Evolutionary conservation across 2,329 filamentous ascomycete species (phyloP).

Genomic region (Stemphylium beticola): DNA sequence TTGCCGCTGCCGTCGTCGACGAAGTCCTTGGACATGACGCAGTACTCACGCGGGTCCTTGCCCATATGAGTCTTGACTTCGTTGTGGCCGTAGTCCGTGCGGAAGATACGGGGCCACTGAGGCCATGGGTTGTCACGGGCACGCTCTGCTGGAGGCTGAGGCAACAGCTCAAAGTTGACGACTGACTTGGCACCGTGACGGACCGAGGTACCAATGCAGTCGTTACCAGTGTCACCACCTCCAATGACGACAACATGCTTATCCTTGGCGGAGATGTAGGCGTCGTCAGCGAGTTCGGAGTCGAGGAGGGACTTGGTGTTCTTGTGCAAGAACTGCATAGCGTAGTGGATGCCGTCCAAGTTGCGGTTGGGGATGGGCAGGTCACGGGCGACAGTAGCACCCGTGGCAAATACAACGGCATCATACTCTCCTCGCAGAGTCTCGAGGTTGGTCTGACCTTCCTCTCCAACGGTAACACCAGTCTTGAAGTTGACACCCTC

Average conservation of each 20-base stretch:
- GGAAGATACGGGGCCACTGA: constrained; percentile 97
- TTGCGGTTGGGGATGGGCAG: constrained; percentile 88
- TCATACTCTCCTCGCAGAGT: constrained; percentile 77
- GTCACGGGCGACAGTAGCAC: constrained; percentile 91
- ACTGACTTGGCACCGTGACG: constrained; percentile 95
- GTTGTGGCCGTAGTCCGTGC: constrained; percentile 95
- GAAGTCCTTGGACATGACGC: constrained; percentile 98
- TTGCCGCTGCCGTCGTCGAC: constrained; percentile 85
- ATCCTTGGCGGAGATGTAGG: constrained; percentile 93
- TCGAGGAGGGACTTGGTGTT: constrained; percentile 98
- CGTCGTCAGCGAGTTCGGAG: constrained; percentile 80
- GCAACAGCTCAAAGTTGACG: constrained; percentile 94
- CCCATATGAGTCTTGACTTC: constrained; percentile 97
- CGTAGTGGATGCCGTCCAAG: constrained; percentile 89
- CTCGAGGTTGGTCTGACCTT: constrained; percentile 70
- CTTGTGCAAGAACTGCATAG: constrained; percentile 96
- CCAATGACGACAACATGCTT: constrained; percentile 97
- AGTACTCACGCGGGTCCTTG: constrained; percentile 95
- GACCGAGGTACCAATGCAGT: constrained; percentile 95
- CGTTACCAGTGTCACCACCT: constrained; percentile 96
- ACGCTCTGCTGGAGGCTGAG: constrained; percentile 88
- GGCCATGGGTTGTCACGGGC: constrained; percentile 97
- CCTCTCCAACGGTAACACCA: constrained; percentile 77
- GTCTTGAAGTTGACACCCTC: constrained; percentile 87
- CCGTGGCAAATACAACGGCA: constrained; percentile 88